Conservation (phyloP, 2,329 filamentous ascomycete species). For the Colletotrichum sp. region DNA sequence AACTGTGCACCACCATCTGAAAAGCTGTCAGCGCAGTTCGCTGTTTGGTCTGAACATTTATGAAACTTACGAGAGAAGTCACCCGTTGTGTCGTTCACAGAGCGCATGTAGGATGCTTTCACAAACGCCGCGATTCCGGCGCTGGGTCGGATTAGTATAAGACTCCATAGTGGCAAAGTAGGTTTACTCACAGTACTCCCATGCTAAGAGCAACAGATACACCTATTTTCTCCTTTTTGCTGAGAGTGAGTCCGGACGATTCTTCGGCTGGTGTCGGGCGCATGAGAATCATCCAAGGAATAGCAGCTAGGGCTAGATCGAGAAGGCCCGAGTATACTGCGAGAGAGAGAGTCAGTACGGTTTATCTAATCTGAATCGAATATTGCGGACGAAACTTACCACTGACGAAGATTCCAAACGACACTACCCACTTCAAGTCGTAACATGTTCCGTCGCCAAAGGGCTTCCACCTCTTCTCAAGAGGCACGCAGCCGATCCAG, state of each 20-base stretch:
- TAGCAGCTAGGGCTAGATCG: conserved; percentile 40
- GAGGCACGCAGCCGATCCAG: conserved; percentile 27
- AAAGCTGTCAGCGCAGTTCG: conserved; percentile 15
- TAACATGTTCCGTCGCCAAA: conserved; percentile 14
- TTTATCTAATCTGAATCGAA: rapidly evolving
- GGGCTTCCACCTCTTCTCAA: conserved; percentile 22
- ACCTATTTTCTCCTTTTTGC: conserved; percentile 39
- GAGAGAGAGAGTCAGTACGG: background rate
- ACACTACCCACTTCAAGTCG: conserved; percentile 12
- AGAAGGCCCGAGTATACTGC: conserved; percentile 31
- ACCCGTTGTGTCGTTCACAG: conserved; percentile 9
- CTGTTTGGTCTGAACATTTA: background rate
- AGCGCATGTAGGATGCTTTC: conserved; percentile 18
- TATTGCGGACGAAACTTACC: too few species aligned
- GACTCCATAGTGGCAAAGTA: background rate
- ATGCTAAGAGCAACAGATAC: conserved; percentile 41
- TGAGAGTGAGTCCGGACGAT: conserved; percentile 11
- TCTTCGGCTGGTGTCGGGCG: conserved; percentile 15
- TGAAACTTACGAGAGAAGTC: conserved; percentile 13
- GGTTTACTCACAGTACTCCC: conserved; percentile 16
- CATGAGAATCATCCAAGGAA: conserved; percentile 43
- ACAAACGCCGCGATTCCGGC: conserved; percentile 22
- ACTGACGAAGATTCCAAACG: conserved; percentile 21
- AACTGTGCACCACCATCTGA: conserved; percentile 23
- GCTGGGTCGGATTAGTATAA: background rate